Percentiles rank a stretch among this genome's conserved stretches.
Conservation (phyloP, 768 basidiomycete genomes). For the Lentinus tigrinus region DNA sequence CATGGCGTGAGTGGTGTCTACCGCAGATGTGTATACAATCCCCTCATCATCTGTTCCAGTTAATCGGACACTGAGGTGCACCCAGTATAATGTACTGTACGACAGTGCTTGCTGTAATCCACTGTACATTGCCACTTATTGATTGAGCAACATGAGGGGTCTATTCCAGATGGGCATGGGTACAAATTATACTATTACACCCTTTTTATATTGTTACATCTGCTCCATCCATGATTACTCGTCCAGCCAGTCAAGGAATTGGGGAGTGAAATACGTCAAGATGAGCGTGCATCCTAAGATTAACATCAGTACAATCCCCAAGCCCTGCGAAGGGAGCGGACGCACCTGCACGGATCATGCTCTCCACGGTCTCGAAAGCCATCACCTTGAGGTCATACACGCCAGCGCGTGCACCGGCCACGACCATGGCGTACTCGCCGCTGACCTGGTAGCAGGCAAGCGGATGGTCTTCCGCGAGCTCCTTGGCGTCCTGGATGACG, state of each 20-base stretch:
- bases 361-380: conserved; percentile 92
- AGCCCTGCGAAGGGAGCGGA: conserved; percentile 3
- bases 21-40: no score
- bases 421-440: conserved; percentile 97
- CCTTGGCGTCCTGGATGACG: conserved; percentile 85
- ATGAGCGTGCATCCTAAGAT: conserved; percentile 80
- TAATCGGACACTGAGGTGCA: no score
- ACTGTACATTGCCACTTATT: neutral
- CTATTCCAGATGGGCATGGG: no score
- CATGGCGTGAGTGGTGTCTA: no score
- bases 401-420: conserved; percentile 89
- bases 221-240: conserved; percentile 14
- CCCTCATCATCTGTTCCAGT: no score
- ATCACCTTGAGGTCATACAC: conserved; percentile 90
- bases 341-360: conserved; percentile 90
- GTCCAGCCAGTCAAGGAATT: conserved; percentile 87
- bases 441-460: conserved; percentile 98
- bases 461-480: conserved; percentile 82
- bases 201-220: conserved; percentile 2
- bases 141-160: no score
- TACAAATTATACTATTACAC: neutral
- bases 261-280: conserved; percentile 93
- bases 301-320: neutral
- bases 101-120: neutral
- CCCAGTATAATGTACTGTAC: no score